Evolutionary conservation across 176 grass and related monocot species (phyloP).

Genomic region (Oryza nivara): DNA sequence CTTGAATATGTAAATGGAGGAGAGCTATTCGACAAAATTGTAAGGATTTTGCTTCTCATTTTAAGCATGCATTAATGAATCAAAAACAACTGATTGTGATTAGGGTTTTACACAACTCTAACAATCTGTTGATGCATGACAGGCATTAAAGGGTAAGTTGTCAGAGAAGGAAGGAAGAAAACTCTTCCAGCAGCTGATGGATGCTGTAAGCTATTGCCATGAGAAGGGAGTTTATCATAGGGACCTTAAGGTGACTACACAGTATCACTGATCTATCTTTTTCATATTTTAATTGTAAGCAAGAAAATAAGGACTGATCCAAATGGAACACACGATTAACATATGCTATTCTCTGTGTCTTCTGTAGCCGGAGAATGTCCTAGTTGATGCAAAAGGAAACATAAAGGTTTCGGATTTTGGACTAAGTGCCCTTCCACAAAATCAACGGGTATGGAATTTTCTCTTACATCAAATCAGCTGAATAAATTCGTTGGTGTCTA

Average conservation of each 20-base stretch:
- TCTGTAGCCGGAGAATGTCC: conserved; percentile 89
- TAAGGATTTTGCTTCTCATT: conserved; percentile 40
- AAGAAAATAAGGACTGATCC: neutral
- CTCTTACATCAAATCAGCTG: conserved; percentile 20
- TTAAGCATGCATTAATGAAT: neutral
- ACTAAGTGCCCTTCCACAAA: conserved; percentile 78
- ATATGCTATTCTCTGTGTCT: conserved; percentile 26
- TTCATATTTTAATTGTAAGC: neutral
- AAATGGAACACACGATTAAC: conserved; percentile 15
- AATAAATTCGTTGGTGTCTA: neutral
- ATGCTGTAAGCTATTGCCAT: conserved; percentile 89
- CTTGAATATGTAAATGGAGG: conserved; percentile 89
- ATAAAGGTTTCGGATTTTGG: conserved; percentile 98
- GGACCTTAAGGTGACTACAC: conserved; percentile 76
- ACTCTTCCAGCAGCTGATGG: conserved; percentile 94
- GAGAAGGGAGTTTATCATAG: conserved; percentile 93
- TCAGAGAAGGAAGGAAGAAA: conserved; percentile 72
- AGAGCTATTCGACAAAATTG: conserved; percentile 89
- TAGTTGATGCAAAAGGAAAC: conserved; percentile 91
- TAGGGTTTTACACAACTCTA: neutral
- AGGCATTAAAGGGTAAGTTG: conserved; percentile 67
- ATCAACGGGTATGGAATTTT: conserved; percentile 63
- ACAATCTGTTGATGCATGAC: neutral
- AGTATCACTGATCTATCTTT: conserved; percentile 11
- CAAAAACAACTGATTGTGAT: neutral